Base-by-base conservation (phyloP, 805 yeast species). In the Ogataea nakhonphanomensis region DNA sequence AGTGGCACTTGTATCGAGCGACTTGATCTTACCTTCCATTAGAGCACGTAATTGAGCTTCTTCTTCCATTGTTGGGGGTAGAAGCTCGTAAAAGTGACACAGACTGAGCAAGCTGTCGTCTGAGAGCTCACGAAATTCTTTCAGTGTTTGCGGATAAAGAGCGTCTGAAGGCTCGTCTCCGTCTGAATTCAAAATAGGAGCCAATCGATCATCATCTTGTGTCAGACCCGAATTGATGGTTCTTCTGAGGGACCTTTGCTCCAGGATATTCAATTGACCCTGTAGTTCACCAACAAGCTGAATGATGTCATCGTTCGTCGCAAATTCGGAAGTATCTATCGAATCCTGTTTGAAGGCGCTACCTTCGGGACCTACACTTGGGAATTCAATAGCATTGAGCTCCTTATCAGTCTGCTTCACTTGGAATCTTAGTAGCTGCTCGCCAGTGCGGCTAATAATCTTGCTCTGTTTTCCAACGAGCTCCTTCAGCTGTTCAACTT, bases 231-330 rank as follows among this genome's bases (percentile, higher is more conserved):
- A 67, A 57, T 89, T 89, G 47, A 76, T 74, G 3, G 80, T 66
- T 60, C 98, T 72, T 48, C 84, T 72, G 31, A 85, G 73, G 12
- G 84, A 75, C 50, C 95, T 74, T 50, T 85, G 86, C 57, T 90
- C 98, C 25, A 84, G 59, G 17, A 74, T 67, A 38, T 85, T 90
- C 54, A 90, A 70, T 63, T 90, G 97, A 7, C 86, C 85, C 62
- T 90, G 97, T 41, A 90, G 66, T 61, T 90, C 98, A 8, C 86
- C 87, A 10, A 89, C 97, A 33, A 90, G 69, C 57, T 87, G 91
- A 3, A 84, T 84, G 9, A 90, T 65, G 56, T 91, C 98, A 43
- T 85, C 95, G 50, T 86, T 83, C 3, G 91, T 79, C 26, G 81
- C 86, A 48, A 72, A 81, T 47, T 82, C 87, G 3, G 73, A 58